Evolutionary conservation across 768 basidiomycete genomes (phyloP), one percentile per base, ranked within the genome.

Genomic region (Lactarius akahatsu): DNA sequence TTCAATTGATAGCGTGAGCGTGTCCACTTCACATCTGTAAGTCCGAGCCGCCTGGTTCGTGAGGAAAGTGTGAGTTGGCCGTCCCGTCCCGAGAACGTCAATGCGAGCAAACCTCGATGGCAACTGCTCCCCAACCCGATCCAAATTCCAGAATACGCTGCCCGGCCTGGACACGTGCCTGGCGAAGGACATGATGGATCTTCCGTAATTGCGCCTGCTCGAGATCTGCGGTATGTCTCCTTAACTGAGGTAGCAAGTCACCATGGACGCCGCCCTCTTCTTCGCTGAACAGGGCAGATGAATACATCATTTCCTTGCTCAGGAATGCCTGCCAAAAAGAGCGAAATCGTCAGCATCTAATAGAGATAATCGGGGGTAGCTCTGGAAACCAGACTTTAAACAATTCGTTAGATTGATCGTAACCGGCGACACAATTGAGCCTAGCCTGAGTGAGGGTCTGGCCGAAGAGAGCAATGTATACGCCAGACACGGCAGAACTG

Each of bases 241-340:
- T 58, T 3, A 71, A 63, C 13, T 69, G 69, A 34, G 56, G 45
- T 7, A 57, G 4, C 11, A 91, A 77, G 75, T 92, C 90, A 0
- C 88, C 90, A 54, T 86, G 82, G 62, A 94, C 82, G 59, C 93
- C 94, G 65, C 87, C 88, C 73, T 96, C 92, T 11, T 86, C 80
- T n/a, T 88, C 84, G 58, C 79, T 80, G 88, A 91, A 96, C 62
- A 96, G 82, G 1, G 86, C 94, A 75, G 92, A 94, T 0, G 92
- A 94, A 77, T 95, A 96, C 85, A 94, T 96, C 94, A 96, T 96
- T 76, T 96, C 94, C 62, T 85, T 81, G 70, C 88, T 90, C 28
- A 94, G 80, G 80, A 94, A 90, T 57, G 89, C 85, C 88, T 89
- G 58, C 43, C 43, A 20, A 50, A 28, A 7, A n/a, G 28, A 16